Conservation (phyloP, 495 filamentous ascomycete species). For the Trypethelium eluteriae region DNA sequence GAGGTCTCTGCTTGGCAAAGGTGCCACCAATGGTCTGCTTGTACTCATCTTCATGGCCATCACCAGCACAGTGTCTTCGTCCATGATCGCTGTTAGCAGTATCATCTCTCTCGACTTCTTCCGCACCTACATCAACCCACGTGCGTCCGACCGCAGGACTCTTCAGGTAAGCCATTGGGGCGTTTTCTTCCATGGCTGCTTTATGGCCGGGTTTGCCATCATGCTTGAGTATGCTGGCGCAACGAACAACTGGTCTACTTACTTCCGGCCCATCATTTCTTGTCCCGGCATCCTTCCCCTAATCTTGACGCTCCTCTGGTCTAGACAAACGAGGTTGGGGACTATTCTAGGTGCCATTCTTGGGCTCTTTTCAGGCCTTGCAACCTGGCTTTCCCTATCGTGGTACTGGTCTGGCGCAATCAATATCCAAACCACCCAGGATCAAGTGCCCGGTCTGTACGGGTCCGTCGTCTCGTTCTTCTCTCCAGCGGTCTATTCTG, state of each 20-base stretch:
- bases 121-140: slow-evolving; percentile 41
- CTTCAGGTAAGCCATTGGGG: slow-evolving; percentile 39
- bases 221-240: slow-evolving; percentile 27
- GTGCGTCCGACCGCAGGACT: slow-evolving; percentile 36
- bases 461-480: slow-evolving; percentile 36
- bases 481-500: slow-evolving; percentile 22
- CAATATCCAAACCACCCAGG: slow-evolving; percentile 42
- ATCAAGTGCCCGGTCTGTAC: slow-evolving; percentile 40
- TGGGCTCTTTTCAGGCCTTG: slow-evolving; percentile 39
- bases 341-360: slow-evolving; percentile 42
- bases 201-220: slow-evolving; percentile 28
- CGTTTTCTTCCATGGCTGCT: slow-evolving; percentile 42
- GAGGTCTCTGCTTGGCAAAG: slow-evolving; percentile 18
- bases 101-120: slow-evolving; percentile 43
- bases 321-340: slow-evolving; percentile 38
- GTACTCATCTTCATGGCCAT: slow-evolving; percentile 25
- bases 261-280: slow-evolving; percentile 40
- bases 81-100: slow-evolving; percentile 44
- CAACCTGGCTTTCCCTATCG: slow-evolving; percentile 44
- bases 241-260: slow-evolving; percentile 21
- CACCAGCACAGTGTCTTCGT: slow-evolving; percentile 38
- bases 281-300: slow-evolving; percentile 45
- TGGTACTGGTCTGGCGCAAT: slow-evolving; percentile 40
- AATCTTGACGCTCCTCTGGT: slow-evolving; percentile 46
- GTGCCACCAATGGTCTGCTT: slow-evolving; percentile 17